phyloP scores from a whole-genome alignment of 75 land plant genomes.

The Cupressus sempervirens region DNA sequence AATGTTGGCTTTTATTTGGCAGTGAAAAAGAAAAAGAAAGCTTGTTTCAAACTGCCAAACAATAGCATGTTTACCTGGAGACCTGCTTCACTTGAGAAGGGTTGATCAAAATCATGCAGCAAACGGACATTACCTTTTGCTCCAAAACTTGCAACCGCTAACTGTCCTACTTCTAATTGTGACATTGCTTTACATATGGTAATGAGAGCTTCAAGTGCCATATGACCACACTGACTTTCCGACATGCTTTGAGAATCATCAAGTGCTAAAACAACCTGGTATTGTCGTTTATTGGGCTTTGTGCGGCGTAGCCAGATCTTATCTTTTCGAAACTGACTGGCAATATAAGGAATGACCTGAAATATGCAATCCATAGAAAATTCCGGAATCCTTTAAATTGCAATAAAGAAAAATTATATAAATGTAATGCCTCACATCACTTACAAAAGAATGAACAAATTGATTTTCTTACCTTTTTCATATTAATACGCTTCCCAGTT shows the following conservation, averaged over 20 bases:
- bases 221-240: constrained; percentile 82
- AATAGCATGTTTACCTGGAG: constrained; percentile 37
- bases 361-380: background rate
- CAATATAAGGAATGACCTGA: constrained; percentile 97
- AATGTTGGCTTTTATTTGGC: background rate
- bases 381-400: background rate
- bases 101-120: constrained; percentile 86
- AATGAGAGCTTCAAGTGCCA: constrained; percentile 90
- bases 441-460: background rate
- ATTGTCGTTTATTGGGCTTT: constrained; percentile 85
- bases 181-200: constrained; percentile 98
- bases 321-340: constrained; percentile 91
- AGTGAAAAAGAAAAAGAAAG: background rate
- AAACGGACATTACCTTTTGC: constrained; percentile 85
- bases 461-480: constrained; percentile 71
- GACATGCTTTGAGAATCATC: constrained; percentile 99
- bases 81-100: constrained; percentile 85
- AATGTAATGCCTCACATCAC: background rate
- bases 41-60: background rate
- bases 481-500: constrained; percentile 95
- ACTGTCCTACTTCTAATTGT: constrained; percentile 85
- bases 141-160: constrained; percentile 97
- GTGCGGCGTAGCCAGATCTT: constrained; percentile 97
- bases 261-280: constrained; percentile 93
- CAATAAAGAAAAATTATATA: background rate